Base-by-base conservation (phyloP, 176 grass and related monocot species). In the Bromus sterilis region DNA sequence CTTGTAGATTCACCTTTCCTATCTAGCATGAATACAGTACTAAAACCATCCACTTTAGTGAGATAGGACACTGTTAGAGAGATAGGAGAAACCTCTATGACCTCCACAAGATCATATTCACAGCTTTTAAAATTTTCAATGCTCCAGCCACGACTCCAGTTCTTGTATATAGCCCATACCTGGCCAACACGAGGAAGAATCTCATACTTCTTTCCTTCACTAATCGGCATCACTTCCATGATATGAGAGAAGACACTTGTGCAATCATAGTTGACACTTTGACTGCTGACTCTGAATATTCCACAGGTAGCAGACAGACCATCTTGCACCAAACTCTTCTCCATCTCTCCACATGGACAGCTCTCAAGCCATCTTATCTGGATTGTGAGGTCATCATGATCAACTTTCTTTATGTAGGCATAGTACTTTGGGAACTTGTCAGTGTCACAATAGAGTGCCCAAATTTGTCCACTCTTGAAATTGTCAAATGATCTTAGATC, bases 111-210 rank as follows among this genome's bases (percentile, higher is more conserved):
- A 73, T 82, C 56, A 57, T 89, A 96, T 58, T 84, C 79, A 74
- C 86, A 89, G 30, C 40, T 82, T 49, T 90, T 40, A 31, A 91
- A 58, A 37, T 91, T 77, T 63, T 89, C 36, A 1, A 72, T 59
- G 60, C 57, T 84, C 93, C 93, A 90, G 10, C 60, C 61, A 18
- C 29, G 11, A 7, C 7, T 86, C 93, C 90, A 93, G 75, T 89
- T 83, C 58, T 81, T 80, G 85, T 96, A 93, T 35, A 96, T 5
- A 69, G 93, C 90, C 93, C 93, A 96, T 65, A 86, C 85, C 58
- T 96, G 86, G 55, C 79, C 90, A 86, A 35, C 39, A 40, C 35
- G 15, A 48, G 90, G 93, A 51, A 79, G 12, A 29, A 96, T 91
- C 46, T 86, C 71, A 66, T 71, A 96, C 40, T 71, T 66, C 9